Evolutionary conservation across 441 rosid species (phyloP).

Genomic region (Raphanus hybrid): DNA sequence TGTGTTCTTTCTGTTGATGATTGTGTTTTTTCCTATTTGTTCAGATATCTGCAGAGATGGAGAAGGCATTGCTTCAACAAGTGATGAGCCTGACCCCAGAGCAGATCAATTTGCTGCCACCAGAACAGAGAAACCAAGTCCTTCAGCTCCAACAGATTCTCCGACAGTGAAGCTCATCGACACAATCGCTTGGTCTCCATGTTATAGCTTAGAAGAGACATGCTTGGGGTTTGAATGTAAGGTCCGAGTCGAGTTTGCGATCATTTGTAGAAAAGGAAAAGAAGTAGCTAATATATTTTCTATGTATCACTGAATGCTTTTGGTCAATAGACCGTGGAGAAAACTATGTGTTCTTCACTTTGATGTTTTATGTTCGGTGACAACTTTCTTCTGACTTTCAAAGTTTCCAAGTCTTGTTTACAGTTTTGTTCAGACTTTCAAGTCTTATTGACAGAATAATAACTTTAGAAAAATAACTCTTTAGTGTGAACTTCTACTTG

Average conservation of each 20-base stretch:
- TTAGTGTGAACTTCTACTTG: neutral
- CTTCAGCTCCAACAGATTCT: slow-evolving; percentile 95
- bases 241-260: slow-evolving; percentile 26
- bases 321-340: neutral
- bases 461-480: neutral
- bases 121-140: slow-evolving; percentile 91
- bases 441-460: neutral
- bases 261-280: slow-evolving; percentile 13
- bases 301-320: neutral
- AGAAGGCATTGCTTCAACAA: slow-evolving; percentile 92
- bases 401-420: neutral
- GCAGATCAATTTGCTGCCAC: slow-evolving; percentile 85
- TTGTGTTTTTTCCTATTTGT: slow-evolving; percentile 23
- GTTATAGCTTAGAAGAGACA: slow-evolving; percentile 24
- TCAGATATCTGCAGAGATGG: slow-evolving; percentile 93
- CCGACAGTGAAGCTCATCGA: slow-evolving; percentile 58
- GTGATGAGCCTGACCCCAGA: slow-evolving; percentile 97
- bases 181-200: slow-evolving; percentile 21
- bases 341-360: neutral
- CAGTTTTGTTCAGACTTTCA: neutral
- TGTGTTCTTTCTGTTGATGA: slow-evolving; percentile 4
- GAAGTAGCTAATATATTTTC: neutral
- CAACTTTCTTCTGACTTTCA: slow-evolving; percentile 23
- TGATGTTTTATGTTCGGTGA: slow-evolving; percentile 7
- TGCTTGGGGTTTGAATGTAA: slow-evolving; percentile 34